These are phyloP conservation scores for Zostera marina DNA, from an alignment of 116 monocot species.

Conservation along the genomic window DNA sequence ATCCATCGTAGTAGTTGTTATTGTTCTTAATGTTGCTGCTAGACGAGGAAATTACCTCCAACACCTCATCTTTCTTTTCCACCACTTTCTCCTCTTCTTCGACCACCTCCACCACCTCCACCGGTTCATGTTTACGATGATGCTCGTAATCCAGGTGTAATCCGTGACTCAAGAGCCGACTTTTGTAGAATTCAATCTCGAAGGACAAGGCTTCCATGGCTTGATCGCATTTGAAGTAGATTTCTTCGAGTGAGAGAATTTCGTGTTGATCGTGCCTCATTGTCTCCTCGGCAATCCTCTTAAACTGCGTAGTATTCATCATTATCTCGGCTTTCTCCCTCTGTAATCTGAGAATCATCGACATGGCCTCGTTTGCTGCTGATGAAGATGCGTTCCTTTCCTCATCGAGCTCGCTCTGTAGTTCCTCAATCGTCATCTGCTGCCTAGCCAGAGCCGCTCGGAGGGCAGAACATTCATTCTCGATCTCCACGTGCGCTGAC, in stretches of 20 bases:
- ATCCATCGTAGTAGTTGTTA: background rate
- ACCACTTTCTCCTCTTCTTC: no score
- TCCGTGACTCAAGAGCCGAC: no score
- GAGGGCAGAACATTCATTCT: slow-evolving; percentile 47
- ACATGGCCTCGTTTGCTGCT: slow-evolving; percentile 73
- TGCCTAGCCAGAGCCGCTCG: slow-evolving; percentile 46
- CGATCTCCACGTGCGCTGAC: slow-evolving; percentile 32
- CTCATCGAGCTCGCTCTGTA: slow-evolving; percentile 58
- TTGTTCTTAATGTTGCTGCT: background rate
- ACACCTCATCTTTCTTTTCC: background rate
- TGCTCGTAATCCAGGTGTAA: no score
- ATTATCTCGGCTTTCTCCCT: slow-evolving; percentile 69
- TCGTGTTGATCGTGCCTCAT: slow-evolving; percentile 5
- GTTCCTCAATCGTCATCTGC: slow-evolving; percentile 37
- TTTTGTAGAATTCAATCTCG: no score
- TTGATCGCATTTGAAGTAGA: no score
- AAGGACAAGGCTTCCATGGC: no score
- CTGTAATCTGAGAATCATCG: slow-evolving; percentile 94
- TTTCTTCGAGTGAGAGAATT: no score
- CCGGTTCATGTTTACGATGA: no score
- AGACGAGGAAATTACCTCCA: background rate
- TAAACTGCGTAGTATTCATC: slow-evolving; percentile 82
- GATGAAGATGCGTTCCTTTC: slow-evolving; percentile 62
- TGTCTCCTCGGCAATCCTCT: slow-evolving; percentile 66
- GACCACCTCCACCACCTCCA: no score